phyloP scores from a whole-genome alignment of 1,139 yeast genomes.

The Yamadazyma atlantica region DNA sequence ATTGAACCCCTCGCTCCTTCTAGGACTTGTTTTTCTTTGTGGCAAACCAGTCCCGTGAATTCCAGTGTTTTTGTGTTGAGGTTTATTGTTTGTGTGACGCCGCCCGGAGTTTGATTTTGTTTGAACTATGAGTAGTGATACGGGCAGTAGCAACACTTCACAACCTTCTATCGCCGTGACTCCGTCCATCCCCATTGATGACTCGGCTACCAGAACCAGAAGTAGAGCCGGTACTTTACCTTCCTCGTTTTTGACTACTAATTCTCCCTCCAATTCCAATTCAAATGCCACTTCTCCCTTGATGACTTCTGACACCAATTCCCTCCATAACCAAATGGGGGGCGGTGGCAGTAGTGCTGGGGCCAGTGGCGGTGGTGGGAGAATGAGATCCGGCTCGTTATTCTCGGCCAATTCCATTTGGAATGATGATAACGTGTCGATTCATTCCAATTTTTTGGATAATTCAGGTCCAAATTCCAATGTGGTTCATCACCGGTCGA shows the following conservation, averaged over 20 bases:
- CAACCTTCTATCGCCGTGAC: conserved; percentile 36
- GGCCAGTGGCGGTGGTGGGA: conserved; percentile 11
- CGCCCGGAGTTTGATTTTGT: background rate
- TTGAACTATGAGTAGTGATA: background rate
- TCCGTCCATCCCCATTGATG: conserved; percentile 21
- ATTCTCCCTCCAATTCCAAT: conserved; percentile 5
- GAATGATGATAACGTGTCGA: conserved; percentile 38
- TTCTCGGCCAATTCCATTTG: conserved; percentile 48
- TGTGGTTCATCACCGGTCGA: background rate
- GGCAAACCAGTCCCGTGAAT: too few species aligned
- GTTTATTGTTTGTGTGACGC: background rate
- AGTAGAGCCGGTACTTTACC: conserved; percentile 54
- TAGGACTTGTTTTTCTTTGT: too few species aligned
- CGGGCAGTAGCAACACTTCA: conserved; percentile 21
- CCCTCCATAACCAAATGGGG: background rate
- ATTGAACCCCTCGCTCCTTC: background rate
- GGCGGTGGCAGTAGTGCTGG: conserved; percentile 5
- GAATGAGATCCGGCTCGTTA: conserved; percentile 46
- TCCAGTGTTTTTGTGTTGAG: background rate
- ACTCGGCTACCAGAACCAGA: conserved; percentile 51
- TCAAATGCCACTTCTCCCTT: conserved; percentile 15
- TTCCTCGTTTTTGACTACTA: conserved; percentile 15
- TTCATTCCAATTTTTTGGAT: background rate
- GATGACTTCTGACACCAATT: conserved; percentile 9
- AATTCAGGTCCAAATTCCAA: background rate